Evolutionary conservation across 2,329 filamentous ascomycete genomes (phyloP), one percentile per base, ranked within the genome.

Genomic region (Venturia asperata): DNA sequence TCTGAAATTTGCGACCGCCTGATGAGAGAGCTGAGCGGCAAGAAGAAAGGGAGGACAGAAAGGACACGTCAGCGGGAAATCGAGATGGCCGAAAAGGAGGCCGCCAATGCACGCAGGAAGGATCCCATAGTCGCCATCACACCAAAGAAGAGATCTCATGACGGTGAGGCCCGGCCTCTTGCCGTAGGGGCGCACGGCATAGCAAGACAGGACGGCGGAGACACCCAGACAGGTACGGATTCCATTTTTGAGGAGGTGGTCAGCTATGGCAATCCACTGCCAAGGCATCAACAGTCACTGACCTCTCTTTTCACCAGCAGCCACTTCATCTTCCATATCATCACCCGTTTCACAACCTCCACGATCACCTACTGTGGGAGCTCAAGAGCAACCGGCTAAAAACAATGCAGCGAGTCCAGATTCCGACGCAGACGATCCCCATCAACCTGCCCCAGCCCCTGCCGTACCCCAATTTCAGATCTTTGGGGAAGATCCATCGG

Each of bases 401-500:
- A 27, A 63, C 42, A 30, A 64, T 55, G 43, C 63, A 42, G 63
- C 34, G 15, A 64, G 63, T 49, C 63, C 63, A 64, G 47, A 49
- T 49, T 64, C 66, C 82, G 87, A 72, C 81, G 52, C 81, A 3
- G 80, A 80, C 45, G 72, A 82, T 52, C 82, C 83, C 52, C 85
- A 84, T 74, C 85, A 85, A 72, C 83, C 82, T 17, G 79, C 80
- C 61, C 83, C 84, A 6, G 83, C 84, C 1, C 82, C 85, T n/a
- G 80, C 84, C 7, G 77, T 88, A 30, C 83, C 85, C 6, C 88
- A 92, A 66, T 87, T 87, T 72, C 90, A 96, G 76, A 92, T 91
- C 0, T 97, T 97, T 74, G 93, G 93, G 66, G 88, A 93, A 47
- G 92, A 97, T 72, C 93, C 93, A 0, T 90, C 91, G 34, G 91